A percentile compares a stretch with the other conserved stretches of the same genome.
Conservation (phyloP, 768 basidiomycete species). For the Suillus alpinus region DNA sequence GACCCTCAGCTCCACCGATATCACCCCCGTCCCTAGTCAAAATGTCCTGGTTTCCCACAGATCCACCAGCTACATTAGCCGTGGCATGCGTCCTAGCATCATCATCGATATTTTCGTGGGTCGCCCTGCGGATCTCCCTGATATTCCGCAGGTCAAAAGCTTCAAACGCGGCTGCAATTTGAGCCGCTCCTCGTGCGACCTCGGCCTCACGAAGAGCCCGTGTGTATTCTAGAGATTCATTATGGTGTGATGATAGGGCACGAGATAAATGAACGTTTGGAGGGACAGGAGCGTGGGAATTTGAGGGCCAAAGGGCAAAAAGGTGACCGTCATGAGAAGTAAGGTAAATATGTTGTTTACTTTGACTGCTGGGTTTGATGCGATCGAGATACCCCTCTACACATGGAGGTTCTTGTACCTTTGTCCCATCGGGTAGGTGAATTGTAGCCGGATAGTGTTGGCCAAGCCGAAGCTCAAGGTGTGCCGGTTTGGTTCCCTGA, state of each 20-base stretch:
- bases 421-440: conserved; percentile 37
- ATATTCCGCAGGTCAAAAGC: conserved; percentile 75
- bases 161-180: conserved; percentile 63
- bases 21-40: conserved; percentile 55
- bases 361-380: conserved; percentile 56
- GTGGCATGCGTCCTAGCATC: conserved; percentile 15
- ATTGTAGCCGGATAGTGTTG: conserved; percentile 59
- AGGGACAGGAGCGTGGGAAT: conserved; percentile 68
- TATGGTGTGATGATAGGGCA: conserved; percentile 28
- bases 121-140: conserved; percentile 59
- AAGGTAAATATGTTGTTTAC: conserved; percentile 64
- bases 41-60: conserved; percentile 7
- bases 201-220: conserved; percentile 47
- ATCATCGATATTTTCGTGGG: conserved; percentile 30
- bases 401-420: conserved; percentile 70
- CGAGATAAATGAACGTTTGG: conserved; percentile 46
- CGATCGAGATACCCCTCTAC: conserved; percentile 87
- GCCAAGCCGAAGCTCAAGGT: conserved; percentile 72
- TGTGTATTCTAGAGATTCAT: conserved; percentile 25
- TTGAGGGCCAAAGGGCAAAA: conserved; percentile 51
- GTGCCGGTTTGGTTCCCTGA: conserved; percentile 42
- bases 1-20: conserved; percentile 58
- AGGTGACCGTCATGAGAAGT: conserved; percentile 70
- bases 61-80: neutral
- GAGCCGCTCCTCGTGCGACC: conserved; percentile 57